Evolutionary conservation across 2,329 filamentous ascomycete genomes (phyloP), one percentile per base, ranked within the genome.

Genomic region (Didymosphaeria variabile): DNA sequence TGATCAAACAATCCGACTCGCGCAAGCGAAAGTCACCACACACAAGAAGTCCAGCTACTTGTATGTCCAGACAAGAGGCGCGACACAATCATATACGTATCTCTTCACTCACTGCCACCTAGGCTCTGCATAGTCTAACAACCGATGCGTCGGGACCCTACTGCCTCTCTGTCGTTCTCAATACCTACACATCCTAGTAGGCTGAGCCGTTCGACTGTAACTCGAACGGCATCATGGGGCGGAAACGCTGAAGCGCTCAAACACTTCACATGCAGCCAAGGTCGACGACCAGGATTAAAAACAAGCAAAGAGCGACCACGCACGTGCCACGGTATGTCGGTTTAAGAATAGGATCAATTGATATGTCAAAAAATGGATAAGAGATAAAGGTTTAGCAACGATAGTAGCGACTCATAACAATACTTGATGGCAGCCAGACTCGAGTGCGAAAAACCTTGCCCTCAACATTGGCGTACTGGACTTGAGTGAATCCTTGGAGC

Each of bases 201-300:
- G 52, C 52, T 55, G 34, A 13, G 52, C 52, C 52, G 52, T 44
- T 26, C 19, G 21, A 1, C 38, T 55, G 52, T 44, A 55, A 55
- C 52, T 26, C 31, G 52, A 42, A 55, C 26, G 26, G 52, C 52
- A 23, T 55, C 52, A 55, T 55, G 52, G 52, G 52, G 52, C 52
- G 52, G 36, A 55, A 55, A 55, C 45, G 21, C 45, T 47, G 3
- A 47, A 21, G 23, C 45, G 45, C 45, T 47, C 45, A 47, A 47
- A 47, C 45, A 21, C 45, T 47, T 21, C 45, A 47, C 23, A 47
- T 47, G 45, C 45, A 47, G 26, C 45, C 17, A 19, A 17, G 6
- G 4, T 44, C 1, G 12, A 2, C 5, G 40, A 44, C 40, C 26
- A 17, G 45, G 45, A 31, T 47, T 17, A n/a, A 29, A 26, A 44